These are phyloP conservation scores for Blastomyces parvus DNA, from an alignment of 2,329 filamentous ascomycete genomes.

Conservation along the genomic window DNA sequence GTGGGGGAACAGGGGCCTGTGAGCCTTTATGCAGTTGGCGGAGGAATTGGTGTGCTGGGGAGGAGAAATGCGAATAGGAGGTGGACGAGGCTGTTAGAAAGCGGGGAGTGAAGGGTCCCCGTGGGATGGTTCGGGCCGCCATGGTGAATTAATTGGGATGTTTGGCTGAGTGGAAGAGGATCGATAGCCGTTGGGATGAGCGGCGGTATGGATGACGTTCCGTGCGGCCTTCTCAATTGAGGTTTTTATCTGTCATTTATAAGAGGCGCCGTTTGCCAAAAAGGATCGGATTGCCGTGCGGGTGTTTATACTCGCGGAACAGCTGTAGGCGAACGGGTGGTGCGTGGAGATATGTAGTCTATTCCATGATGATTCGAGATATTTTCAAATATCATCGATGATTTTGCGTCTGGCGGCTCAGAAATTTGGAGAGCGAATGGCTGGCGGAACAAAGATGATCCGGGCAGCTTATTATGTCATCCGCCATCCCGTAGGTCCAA, in stretches of 20 bases:
- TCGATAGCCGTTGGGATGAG: too few relatives aligned
- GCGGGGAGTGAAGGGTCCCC: conserved; percentile 9
- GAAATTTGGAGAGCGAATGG: neutral
- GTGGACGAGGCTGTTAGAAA: conserved; percentile 18
- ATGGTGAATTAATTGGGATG: conserved; percentile 6
- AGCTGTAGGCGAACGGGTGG: neutral
- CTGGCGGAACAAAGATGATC: neutral
- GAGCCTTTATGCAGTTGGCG: conserved; percentile 37
- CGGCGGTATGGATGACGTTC: neutral
- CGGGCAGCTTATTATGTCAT: neutral
- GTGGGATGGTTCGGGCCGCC: conserved; percentile 9
- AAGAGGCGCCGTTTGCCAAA: neutral
- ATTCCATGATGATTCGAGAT: neutral
- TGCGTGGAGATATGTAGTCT: neutral
- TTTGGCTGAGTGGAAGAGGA: neutral
- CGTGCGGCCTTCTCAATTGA: neutral
- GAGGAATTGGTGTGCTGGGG: conserved; percentile 25
- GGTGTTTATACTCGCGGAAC: neutral
- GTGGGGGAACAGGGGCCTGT: conserved; percentile 48
- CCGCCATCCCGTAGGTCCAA: neutral
- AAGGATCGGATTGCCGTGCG: neutral
- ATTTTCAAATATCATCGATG: neutral
- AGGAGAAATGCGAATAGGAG: conserved; percentile 23
- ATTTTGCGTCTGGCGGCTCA: neutral
- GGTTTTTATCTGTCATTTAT: neutral